Evolutionary conservation across 2,329 filamentous ascomycete genomes (phyloP).

Genomic region (Aphanocladium album): DNA sequence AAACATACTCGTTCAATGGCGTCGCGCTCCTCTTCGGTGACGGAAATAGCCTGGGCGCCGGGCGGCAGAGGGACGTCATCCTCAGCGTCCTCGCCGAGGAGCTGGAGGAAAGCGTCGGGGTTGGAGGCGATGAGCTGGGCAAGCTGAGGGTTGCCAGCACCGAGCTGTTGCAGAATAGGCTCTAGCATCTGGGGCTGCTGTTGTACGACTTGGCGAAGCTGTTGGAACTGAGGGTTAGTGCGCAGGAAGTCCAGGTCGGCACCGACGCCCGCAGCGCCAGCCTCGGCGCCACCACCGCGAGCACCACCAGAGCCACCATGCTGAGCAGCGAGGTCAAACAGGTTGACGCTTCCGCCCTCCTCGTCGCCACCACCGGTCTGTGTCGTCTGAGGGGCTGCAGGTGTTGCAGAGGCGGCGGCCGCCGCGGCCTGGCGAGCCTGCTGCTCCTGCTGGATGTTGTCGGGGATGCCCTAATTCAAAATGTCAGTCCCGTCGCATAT

Average conservation of each 20-base stretch:
- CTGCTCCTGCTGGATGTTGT: conserved; percentile 70
- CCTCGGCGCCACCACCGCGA: conserved; percentile 37
- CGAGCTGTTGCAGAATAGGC: conserved; percentile 93
- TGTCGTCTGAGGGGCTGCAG: conserved; percentile 35
- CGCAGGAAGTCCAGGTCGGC: conserved; percentile 86
- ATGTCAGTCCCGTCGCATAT: not conserved
- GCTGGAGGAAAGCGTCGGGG: conserved; percentile 85
- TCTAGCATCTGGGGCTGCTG: conserved; percentile 98
- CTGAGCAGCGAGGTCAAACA: conserved; percentile 89
- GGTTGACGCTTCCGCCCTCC: conserved; percentile 69
- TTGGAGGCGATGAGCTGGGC: conserved; percentile 88
- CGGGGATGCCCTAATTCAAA: conserved; percentile 73
- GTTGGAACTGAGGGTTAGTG: conserved; percentile 96
- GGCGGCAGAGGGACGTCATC: conserved; percentile 81
- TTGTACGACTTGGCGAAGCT: conserved; percentile 93
- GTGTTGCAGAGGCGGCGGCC: conserved; percentile 38
- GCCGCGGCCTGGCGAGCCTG: conserved; percentile 42
- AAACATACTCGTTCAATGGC: conserved; percentile 81
- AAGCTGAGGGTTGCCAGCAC: conserved; percentile 88
- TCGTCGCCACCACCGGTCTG: conserved; percentile 44
- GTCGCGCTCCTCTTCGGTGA: conserved; percentile 94
- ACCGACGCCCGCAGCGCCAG: conserved; percentile 46
- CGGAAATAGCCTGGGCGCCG: conserved; percentile 80
- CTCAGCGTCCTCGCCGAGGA: conserved; percentile 83
- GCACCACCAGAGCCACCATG: conserved; percentile 46